phyloP scores from a whole-genome alignment of 345 rosid genomes.

The Barbarea vulgaris region DNA sequence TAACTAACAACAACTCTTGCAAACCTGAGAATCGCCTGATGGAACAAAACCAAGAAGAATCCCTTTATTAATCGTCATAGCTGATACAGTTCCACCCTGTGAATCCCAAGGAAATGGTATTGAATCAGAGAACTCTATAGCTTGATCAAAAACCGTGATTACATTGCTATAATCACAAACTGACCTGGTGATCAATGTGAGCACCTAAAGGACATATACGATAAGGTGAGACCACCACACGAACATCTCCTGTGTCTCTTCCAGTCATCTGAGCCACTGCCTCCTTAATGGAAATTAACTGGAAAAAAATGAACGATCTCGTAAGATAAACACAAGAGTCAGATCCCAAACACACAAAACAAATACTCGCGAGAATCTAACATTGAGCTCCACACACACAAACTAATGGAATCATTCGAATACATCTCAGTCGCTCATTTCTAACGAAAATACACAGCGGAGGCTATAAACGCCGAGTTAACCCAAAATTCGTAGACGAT shows the following conservation, averaged over 20 bases:
- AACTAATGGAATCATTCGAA: not conserved
- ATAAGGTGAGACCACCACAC: constrained; percentile 79
- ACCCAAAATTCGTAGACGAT: constrained; percentile 3
- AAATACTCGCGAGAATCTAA: not conserved
- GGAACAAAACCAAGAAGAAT: constrained; percentile 85
- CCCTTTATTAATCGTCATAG: constrained; percentile 90
- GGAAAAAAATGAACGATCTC: constrained; percentile 23
- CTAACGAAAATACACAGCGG: not conserved
- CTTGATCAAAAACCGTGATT: constrained; percentile 10
- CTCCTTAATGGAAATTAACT: constrained; percentile 51
- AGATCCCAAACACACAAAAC: not conserved
- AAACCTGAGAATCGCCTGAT: constrained; percentile 65
- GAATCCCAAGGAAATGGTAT: constrained; percentile 9
- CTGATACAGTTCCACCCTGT: constrained; percentile 90
- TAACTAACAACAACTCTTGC: not conserved
- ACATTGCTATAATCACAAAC: not conserved
- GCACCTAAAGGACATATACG: constrained; percentile 98
- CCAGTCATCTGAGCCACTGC: constrained; percentile 66
- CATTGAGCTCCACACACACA: constrained; percentile 5
- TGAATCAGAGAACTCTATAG: constrained; percentile 14
- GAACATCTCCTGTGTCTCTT: constrained; percentile 55
- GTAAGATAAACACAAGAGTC: not conserved
- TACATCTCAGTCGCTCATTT: not conserved
- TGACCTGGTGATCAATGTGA: constrained; percentile 94
- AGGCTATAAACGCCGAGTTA: not conserved